Conservation (phyloP, 2,329 filamentous ascomycete species). For the Cadophora gregata region DNA sequence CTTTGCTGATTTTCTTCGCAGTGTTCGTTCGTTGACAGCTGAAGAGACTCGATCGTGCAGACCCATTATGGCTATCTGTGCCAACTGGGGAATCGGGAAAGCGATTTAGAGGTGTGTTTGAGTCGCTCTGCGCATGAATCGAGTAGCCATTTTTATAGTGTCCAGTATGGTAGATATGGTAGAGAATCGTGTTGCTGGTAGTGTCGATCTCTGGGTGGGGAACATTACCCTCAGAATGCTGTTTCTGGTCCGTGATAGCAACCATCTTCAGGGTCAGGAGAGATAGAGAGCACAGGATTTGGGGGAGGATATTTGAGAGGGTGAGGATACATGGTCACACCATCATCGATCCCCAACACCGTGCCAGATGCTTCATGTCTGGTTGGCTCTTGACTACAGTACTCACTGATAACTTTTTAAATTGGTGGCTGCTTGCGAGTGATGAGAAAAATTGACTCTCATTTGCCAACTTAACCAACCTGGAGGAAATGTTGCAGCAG, state of each 20-base stretch:
- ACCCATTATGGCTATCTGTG: not conserved
- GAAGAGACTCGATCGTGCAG: not conserved
- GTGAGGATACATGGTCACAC: not conserved
- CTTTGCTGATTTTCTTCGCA: conserved; percentile 18
- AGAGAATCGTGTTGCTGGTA: conserved; percentile 20
- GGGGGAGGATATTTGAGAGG: not conserved
- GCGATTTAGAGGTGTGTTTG: conserved; percentile 18
- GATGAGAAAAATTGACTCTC: not conserved
- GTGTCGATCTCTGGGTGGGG: not conserved
- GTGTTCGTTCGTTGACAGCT: conserved; percentile 1
- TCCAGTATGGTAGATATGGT: conserved; percentile 31
- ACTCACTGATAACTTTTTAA: not conserved
- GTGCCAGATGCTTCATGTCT: not conserved
- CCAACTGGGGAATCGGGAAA: not conserved
- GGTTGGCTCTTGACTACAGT: not conserved
- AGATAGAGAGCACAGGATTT: not conserved
- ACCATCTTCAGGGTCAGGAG: not conserved
- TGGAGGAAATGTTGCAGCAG: not conserved
- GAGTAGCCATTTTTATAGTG: conserved; percentile 22
- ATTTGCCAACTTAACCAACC: not conserved
- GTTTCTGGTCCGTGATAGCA: conserved; percentile 2
- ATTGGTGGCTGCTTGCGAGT: not conserved
- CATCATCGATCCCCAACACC: not conserved
- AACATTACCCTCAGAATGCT: not conserved
- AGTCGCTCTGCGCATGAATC: conserved; percentile 28